These are phyloP conservation scores for Apiotrichum mycotoxinovorans DNA, from an alignment of 1,284 basidiomycete genomes.

Conservation along the genomic window DNA sequence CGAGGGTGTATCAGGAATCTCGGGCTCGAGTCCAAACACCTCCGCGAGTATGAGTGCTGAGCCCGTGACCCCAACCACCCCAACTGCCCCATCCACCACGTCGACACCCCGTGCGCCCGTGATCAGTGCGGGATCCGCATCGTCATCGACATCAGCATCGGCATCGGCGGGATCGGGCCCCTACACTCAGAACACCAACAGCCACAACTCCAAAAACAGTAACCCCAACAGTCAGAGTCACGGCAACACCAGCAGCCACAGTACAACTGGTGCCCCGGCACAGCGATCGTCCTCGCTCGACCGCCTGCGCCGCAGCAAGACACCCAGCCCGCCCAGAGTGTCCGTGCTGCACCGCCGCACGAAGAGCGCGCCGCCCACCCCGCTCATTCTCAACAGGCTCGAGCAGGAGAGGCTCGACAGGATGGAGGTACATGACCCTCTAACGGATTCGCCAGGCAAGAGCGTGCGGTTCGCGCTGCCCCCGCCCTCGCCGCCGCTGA, in stretches of 20 bases:
- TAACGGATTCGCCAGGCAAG: background rate
- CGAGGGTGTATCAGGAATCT: background rate
- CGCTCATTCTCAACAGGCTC: background rate
- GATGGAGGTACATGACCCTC: background rate
- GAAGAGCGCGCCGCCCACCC: background rate
- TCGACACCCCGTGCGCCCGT: background rate
- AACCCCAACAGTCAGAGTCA: no score
- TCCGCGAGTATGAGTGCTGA: no score
- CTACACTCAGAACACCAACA: no score
- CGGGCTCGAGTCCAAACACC: background rate
- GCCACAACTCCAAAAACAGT: no score
- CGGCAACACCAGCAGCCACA: no score
- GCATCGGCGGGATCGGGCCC: no score
- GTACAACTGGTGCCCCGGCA: no score
- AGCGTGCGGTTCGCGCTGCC: constrained; percentile 4
- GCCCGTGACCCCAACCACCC: background rate
- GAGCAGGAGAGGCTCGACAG: background rate
- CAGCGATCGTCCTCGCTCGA: no score
- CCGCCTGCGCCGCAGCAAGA: background rate
- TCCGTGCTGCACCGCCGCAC: background rate
- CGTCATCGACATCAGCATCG: no score
- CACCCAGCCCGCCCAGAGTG: background rate
- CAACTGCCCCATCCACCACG: background rate
- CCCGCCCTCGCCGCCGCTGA: background rate
- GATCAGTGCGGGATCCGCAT: no score